Conservation (phyloP, 1,284 basidiomycete genomes). For the Fomitopsis schrenkii region DNA sequence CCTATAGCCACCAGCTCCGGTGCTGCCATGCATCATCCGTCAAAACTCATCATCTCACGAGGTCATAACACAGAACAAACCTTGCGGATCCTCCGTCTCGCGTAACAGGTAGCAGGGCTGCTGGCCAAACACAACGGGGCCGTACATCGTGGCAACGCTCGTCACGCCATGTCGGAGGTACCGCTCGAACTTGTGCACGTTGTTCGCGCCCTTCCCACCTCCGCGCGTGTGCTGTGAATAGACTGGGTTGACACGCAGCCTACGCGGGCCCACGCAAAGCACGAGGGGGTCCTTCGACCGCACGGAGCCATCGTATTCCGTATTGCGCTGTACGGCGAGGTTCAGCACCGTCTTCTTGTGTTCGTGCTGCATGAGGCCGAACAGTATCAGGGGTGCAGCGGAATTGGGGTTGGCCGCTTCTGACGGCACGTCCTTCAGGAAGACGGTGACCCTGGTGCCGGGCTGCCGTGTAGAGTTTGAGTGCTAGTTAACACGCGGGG, state of each 20-base stretch:
- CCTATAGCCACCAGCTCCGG: constrained; percentile 91
- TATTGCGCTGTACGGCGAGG: constrained; percentile 93
- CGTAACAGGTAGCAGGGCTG: constrained; percentile 73
- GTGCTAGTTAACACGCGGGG: neutral
- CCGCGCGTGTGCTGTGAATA: constrained; percentile 92
- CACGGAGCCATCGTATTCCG: constrained; percentile 87
- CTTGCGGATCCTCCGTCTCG: constrained; percentile 61
- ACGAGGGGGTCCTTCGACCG: constrained; percentile 93
- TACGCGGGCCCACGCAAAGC: constrained; percentile 85
- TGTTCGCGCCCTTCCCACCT: constrained; percentile 88
- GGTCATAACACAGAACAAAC: constrained; percentile 34
- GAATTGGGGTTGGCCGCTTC: constrained; percentile 35
- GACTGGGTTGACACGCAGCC: constrained; percentile 81
- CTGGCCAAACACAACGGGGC: constrained; percentile 87
- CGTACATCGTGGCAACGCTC: constrained; percentile 83
- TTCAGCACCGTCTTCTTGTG: constrained; percentile 95
- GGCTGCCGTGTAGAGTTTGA: constrained; percentile 40
- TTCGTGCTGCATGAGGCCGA: constrained; percentile 90
- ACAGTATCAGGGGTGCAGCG: constrained; percentile 64
- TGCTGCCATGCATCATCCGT: constrained; percentile 35
- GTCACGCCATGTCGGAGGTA: constrained; percentile 84
- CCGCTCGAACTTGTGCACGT: constrained; percentile 97
- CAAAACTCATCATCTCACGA: neutral
- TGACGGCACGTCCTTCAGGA: constrained; percentile 69
- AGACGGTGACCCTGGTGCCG: constrained; percentile 75